phyloP scores from a whole-genome alignment of 345 rosid species.

The Mallotus nudiflorus region DNA sequence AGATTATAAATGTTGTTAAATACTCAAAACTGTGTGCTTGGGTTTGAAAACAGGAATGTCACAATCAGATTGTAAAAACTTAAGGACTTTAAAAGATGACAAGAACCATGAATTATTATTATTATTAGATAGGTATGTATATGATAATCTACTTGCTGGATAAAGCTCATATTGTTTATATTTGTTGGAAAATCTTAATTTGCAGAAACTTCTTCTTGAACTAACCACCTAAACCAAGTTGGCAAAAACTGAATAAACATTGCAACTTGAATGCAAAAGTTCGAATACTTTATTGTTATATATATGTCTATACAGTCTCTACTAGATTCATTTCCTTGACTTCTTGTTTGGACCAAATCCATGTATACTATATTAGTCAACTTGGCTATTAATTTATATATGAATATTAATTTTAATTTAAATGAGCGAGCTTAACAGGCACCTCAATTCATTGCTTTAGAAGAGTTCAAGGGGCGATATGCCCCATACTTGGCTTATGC shows the following conservation, averaged over 20 bases:
- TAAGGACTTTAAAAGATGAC: neutral
- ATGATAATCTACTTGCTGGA: neutral
- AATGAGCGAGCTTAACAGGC: no score
- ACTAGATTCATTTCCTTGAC: slow-evolving; percentile 23
- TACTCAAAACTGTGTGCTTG: slow-evolving; percentile 18
- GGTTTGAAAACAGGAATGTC: slow-evolving; percentile 1
- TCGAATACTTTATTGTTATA: neutral
- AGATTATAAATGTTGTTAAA: neutral
- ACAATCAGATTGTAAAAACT: neutral
- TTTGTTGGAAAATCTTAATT: neutral
- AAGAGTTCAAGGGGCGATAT: no score
- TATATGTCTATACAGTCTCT: neutral
- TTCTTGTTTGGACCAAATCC: neutral
- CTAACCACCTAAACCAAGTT: neutral
- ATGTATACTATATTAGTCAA: slow-evolving; percentile 14
- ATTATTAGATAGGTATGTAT: neutral
- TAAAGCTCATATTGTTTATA: neutral
- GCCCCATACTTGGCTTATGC: no score
- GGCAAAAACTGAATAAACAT: slow-evolving; percentile 5
- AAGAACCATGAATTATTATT: no score
- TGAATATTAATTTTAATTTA: neutral
- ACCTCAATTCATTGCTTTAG: no score
- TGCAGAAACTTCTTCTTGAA: neutral
- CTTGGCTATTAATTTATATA: slow-evolving; percentile 6
- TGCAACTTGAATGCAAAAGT: slow-evolving; percentile 22